These are phyloP conservation scores for Kurtzmaniella fragi DNA, from an alignment of 805 yeast genomes.

Conservation along the genomic window DNA sequence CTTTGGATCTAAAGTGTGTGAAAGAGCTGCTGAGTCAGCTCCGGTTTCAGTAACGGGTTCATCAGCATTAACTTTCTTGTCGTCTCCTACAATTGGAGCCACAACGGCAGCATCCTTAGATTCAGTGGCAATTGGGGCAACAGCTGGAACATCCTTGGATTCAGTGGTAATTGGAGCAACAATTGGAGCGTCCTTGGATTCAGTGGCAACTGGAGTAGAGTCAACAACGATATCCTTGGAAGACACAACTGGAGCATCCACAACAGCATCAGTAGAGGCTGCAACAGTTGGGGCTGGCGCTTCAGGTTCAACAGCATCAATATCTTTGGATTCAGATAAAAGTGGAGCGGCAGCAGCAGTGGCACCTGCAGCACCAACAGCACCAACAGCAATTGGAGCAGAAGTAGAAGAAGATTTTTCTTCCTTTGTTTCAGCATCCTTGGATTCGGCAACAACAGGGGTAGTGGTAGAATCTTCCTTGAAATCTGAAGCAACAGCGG, in stretches of 20 bases:
- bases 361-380: not conserved
- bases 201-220: not conserved
- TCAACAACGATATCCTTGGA: too few relatives aligned
- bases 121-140: constrained; percentile 1
- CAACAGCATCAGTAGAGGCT: not conserved
- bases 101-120: not conserved
- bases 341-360: not conserved
- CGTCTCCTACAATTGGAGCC: too few relatives aligned
- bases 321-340: constrained; percentile 4
- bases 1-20: constrained; percentile 15
- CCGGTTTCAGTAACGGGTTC: not conserved
- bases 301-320: constrained; percentile 3
- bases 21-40: not conserved
- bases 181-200: not conserved
- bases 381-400: not conserved
- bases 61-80: not conserved
- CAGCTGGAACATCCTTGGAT: not conserved
- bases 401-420: not conserved
- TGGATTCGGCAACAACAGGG: not conserved
- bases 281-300: constrained; percentile 1
- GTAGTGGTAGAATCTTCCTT: too few relatives aligned
- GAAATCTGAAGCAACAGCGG: too few relatives aligned
- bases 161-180: constrained; percentile 2
- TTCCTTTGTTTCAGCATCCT: not conserved
- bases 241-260: constrained; percentile 1